A percentile compares a stretch with the other conserved stretches of the same genome.
These are phyloP conservation scores for Colletotrichum melonis DNA, from an alignment of 2,329 filamentous ascomycete genomes.

Conservation along the genomic window DNA sequence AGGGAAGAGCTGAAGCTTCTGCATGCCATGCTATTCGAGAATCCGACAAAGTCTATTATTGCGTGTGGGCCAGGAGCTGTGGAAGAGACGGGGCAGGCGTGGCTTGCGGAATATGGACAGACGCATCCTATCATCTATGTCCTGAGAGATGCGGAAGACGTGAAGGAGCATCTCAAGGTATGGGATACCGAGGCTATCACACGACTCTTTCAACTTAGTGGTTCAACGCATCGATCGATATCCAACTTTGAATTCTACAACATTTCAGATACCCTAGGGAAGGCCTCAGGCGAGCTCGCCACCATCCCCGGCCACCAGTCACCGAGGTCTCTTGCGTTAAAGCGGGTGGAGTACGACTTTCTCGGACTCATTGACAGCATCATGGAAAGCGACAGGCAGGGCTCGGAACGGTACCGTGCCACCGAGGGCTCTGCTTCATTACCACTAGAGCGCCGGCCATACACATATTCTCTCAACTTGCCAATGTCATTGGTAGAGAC, in stretches of 20 bases:
- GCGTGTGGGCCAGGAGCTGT: slow-evolving; percentile 73
- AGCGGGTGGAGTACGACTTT: slow-evolving; percentile 76
- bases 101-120: slow-evolving; percentile 70
- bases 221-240: slow-evolving; percentile 70
- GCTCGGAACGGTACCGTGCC: slow-evolving; percentile 65
- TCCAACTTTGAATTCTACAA: slow-evolving; percentile 84
- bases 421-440: slow-evolving; percentile 71
- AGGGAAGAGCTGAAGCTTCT: slow-evolving; percentile 71
- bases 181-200: slow-evolving; percentile 65
- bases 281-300: not conserved
- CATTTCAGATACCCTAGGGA: slow-evolving; percentile 64
- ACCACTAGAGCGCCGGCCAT: slow-evolving; percentile 68
- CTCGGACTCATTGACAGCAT: slow-evolving; percentile 71
- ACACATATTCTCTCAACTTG: slow-evolving; percentile 75
- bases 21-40: slow-evolving; percentile 66
- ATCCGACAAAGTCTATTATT: slow-evolving; percentile 72
- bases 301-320: slow-evolving; percentile 46
- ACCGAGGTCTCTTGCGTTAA: slow-evolving; percentile 71
- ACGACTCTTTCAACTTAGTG: slow-evolving; percentile 68
- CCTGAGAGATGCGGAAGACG: slow-evolving; percentile 71
- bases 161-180: slow-evolving; percentile 70
- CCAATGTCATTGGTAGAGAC: slow-evolving; percentile 68
- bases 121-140: slow-evolving; percentile 79
- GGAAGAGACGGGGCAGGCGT: slow-evolving; percentile 69
- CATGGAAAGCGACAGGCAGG: slow-evolving; percentile 62